phyloP scores from a whole-genome alignment of 2,329 filamentous ascomycete species.

The Exophiala sp. region DNA sequence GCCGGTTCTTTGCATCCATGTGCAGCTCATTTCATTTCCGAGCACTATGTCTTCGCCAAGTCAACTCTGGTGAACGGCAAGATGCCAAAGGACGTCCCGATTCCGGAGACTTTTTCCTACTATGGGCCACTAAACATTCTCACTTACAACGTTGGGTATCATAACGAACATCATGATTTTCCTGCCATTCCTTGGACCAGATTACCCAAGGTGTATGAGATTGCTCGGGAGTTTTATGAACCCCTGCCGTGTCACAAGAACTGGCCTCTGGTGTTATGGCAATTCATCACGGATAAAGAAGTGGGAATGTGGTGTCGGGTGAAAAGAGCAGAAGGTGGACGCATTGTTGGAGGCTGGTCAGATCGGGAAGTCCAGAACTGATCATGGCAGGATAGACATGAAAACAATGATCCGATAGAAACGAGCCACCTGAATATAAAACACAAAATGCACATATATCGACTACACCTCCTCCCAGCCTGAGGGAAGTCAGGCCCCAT shows the following conservation, averaged over 20 bases:
- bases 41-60: conserved; percentile 74
- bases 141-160: conserved; percentile 94
- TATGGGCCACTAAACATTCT: conserved; percentile 89
- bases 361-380: conserved; percentile 66
- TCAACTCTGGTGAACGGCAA: conserved; percentile 42
- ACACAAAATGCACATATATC: not conserved
- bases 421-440: not conserved
- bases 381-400: conserved; percentile 4
- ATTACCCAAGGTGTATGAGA: conserved; percentile 69
- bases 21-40: conserved; percentile 96
- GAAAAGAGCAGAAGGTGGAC: conserved; percentile 78
- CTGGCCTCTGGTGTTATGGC: conserved; percentile 92
- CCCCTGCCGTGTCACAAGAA: conserved; percentile 81
- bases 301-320: conserved; percentile 90
- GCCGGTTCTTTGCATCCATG: conserved; percentile 91
- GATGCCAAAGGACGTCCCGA: conserved; percentile 40
- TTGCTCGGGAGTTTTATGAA: conserved; percentile 88
- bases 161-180: conserved; percentile 99
- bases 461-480: not conserved
- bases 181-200: conserved; percentile 93
- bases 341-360: conserved; percentile 63
- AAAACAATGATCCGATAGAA: conserved; percentile 10
- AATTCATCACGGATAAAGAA: conserved; percentile 85
- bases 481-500: too few relatives aligned
- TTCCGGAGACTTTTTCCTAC: conserved; percentile 96